These are phyloP conservation scores for Rehmannia glutinosa DNA, from an alignment of 257 asterid species.

Conservation along the genomic window DNA sequence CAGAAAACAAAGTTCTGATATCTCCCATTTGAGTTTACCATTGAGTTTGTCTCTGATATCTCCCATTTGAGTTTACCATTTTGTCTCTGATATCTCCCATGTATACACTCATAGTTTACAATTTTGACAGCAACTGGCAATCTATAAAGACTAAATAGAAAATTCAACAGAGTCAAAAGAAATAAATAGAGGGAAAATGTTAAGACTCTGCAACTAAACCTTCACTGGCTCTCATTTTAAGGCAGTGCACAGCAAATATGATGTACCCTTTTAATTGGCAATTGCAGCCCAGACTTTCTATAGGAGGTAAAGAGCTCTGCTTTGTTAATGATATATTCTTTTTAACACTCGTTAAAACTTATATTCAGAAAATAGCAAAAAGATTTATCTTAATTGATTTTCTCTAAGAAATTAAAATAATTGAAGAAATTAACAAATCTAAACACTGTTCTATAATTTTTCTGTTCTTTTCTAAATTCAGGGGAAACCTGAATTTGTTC, in stretches of 20 bases:
- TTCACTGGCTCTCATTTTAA: not conserved
- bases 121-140: not conserved
- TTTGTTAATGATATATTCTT: not conserved
- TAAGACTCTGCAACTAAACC: not conserved
- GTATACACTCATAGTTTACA: not conserved
- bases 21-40: not conserved
- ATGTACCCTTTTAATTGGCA: not conserved
- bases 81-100: not conserved
- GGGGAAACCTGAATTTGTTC: slow-evolving; percentile 10
- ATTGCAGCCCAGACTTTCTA: not conserved
- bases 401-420: not conserved
- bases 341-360: not conserved
- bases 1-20: not conserved
- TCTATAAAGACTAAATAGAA: not conserved
- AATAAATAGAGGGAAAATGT: not conserved
- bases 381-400: not conserved
- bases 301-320: slow-evolving; percentile 1
- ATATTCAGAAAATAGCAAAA: not conserved
- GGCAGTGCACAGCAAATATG: not conserved
- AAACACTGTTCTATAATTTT: not conserved
- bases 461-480: not conserved
- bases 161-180: not conserved
- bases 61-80: not conserved
- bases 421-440: not conserved
- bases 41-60: not conserved